phyloP scores from a whole-genome alignment of 208 protist genomes.

The Trypanosoma platydactyli region DNA sequence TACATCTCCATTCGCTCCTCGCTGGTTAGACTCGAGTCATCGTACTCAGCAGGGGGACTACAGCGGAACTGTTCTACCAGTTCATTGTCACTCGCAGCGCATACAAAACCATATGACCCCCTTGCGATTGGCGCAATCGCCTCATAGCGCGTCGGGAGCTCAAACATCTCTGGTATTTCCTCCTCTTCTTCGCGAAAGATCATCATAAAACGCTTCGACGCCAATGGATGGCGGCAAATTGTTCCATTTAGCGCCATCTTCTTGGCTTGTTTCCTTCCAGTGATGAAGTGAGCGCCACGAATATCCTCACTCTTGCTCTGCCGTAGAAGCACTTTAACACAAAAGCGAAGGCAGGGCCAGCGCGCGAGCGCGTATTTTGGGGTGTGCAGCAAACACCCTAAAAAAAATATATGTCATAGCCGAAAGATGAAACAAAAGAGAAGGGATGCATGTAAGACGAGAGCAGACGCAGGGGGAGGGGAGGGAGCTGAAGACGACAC shows the following conservation, averaged over 20 bases:
- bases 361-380: no score
- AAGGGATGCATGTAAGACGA: conserved; percentile 9
- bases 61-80: conserved; percentile 53
- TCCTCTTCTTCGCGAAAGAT: conserved; percentile 45
- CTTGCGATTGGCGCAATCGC: conserved; percentile 59
- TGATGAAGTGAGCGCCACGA: no score
- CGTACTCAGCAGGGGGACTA: conserved; percentile 48
- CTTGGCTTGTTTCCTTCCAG: background rate
- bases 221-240: conserved; percentile 67
- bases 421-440: background rate
- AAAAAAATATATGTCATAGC: background rate
- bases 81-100: conserved; percentile 69
- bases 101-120: conserved; percentile 81
- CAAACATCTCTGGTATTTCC: conserved; percentile 67
- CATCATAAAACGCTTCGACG: conserved; percentile 76
- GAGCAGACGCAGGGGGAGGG: conserved; percentile 4
- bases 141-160: conserved; percentile 78
- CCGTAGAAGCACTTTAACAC: no score
- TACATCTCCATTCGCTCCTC: conserved; percentile 66
- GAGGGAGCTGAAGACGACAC: background rate
- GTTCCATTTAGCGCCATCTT: conserved; percentile 29
- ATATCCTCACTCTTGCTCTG: no score
- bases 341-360: no score
- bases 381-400: no score
- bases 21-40: conserved; percentile 30